phyloP scores from a whole-genome alignment of 495 filamentous ascomycete genomes.

The Aspergillus nanangensis region DNA sequence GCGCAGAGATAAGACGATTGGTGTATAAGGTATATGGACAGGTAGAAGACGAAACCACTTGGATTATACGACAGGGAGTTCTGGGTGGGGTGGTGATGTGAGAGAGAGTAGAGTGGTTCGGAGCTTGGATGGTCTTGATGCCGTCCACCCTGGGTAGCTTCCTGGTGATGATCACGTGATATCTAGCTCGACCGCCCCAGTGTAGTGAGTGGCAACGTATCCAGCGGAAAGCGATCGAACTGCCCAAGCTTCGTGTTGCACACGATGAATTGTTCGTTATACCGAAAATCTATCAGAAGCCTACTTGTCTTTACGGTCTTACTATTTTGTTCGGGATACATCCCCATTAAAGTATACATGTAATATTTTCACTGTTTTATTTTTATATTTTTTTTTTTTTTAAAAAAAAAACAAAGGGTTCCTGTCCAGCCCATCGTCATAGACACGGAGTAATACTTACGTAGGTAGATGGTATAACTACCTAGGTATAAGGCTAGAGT shows the following conservation, averaged over 20 bases:
- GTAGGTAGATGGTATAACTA: too few relatives aligned
- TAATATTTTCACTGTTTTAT: too few relatives aligned
- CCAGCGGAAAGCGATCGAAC: neutral
- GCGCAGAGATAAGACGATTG: neutral
- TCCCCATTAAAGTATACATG: neutral
- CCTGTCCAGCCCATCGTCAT: too few relatives aligned
- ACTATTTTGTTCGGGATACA: too few relatives aligned
- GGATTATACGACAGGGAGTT: too few relatives aligned
- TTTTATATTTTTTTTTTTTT: too few relatives aligned
- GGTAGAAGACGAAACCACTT: too few relatives aligned
- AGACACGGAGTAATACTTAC: too few relatives aligned
- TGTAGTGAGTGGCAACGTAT: neutral
- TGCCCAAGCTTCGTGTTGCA: neutral
- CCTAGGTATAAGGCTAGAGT: too few relatives aligned
- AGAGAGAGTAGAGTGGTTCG: neutral
- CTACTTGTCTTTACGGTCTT: neutral
- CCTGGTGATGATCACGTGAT: conserved; percentile 13
- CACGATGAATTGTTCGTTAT: neutral
- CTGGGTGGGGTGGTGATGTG: neutral
- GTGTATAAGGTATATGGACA: neutral
- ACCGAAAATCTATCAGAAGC: neutral
- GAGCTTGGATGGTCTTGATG: conserved; percentile 9
- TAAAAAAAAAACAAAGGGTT: too few relatives aligned
- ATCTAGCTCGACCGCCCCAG: neutral
- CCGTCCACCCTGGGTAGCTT: conserved; percentile 13